Base-by-base conservation (phyloP, 345 rosid genomes). In the Physaria fendleri region DNA sequence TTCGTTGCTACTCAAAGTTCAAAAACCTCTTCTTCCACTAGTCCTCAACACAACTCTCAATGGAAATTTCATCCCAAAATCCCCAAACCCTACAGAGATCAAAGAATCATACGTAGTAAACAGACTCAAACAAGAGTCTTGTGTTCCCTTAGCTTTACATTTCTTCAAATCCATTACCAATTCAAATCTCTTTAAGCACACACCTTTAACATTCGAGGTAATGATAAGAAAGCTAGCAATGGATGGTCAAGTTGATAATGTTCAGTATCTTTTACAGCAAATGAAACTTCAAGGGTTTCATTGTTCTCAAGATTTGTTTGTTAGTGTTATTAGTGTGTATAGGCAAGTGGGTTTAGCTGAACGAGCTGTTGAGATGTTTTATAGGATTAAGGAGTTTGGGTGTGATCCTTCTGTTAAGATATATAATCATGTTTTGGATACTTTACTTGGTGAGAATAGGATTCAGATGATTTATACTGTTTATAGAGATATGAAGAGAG, bases 231-330 rank as follows among this genome's bases (percentile, higher is more conserved):
- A 73, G 68, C 90, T 88, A 33, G 81, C 87, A 8, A 21, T 33
- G 3, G 76, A 69, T 22, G 55, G 78, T 32, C 72, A 85, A 45
- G 71, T 81, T 2, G 93, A 91, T 64, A 67, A 74, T n/a, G 80
- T 84, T 51, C 95, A 77, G 58, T 88, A 88, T 66, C 87, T 91
- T 68, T 62, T 88, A 44, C 98, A 91, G 65, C 95, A 82, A 71
- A 88, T 91, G 96, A 91, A 91, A 65, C 66, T 91, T 39, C 95
- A 88, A 69, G 95, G 93, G 11, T 53, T 88, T 34, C 65, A 64
- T 2, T 81, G 92, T 35, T 64, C 72, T 60, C 90, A 85, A 75
- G 85, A 76, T 69, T 60, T 79, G 80, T 85, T 88, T 71, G 40
- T 81, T 12, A 71, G 64, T 65, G 84, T 92, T 20, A 75, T 88